Percentiles rank a stretch among this genome's conserved stretches.
Evolutionary conservation across 2,329 filamentous ascomycete genomes (phyloP).

Genomic region (Annulohypoxylon truncatum): DNA sequence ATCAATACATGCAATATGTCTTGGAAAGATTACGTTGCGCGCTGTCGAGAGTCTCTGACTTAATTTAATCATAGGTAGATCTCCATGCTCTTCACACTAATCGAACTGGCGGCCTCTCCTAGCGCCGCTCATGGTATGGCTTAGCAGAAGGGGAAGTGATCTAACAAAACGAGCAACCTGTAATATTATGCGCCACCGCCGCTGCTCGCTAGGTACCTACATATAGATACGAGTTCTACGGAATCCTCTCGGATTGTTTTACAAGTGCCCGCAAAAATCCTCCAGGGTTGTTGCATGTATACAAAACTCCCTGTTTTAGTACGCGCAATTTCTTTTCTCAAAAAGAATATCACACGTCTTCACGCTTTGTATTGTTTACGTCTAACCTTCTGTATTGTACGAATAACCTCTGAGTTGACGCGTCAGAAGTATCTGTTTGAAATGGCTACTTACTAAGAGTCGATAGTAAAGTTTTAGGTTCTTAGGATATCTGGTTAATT

Average conservation of each 20-base stretch:
- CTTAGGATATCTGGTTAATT: no score
- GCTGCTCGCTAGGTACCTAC: background rate
- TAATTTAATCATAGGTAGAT: background rate
- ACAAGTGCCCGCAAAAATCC: background rate
- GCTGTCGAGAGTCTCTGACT: background rate
- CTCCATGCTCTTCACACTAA: background rate
- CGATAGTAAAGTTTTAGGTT: no score
- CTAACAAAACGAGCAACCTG: background rate
- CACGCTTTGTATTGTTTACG: no score
- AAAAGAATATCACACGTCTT: no score
- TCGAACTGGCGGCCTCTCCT: conserved; percentile 7
- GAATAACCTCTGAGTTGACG: no score
- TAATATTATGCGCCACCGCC: background rate
- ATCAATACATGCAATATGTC: background rate
- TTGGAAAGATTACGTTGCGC: background rate
- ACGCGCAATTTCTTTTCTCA: no score
- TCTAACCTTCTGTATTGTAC: no score
- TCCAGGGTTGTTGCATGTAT: background rate
- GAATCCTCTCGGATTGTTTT: no score
- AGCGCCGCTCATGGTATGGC: background rate
- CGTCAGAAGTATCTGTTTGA: no score
- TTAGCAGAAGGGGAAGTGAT: background rate
- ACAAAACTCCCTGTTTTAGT: no score
- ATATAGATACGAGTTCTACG: background rate
- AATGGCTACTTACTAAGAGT: no score